Evolutionary conservation across 2,329 filamentous ascomycete genomes (phyloP), one percentile per base, ranked within the genome.

Genomic region (Trichoderma sp.): DNA sequence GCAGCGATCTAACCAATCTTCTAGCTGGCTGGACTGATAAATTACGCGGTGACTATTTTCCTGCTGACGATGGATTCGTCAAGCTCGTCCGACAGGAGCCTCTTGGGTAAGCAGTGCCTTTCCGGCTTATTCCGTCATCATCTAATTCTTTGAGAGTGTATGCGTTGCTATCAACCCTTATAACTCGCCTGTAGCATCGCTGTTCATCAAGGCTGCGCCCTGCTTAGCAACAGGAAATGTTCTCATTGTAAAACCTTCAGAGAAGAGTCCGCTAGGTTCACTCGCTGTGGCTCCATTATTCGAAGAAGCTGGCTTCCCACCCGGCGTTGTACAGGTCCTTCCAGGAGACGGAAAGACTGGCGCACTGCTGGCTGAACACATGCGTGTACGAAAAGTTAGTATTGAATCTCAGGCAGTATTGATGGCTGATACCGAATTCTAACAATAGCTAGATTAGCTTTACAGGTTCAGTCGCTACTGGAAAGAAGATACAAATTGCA

Each of bases 401-500:
- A 0, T n/a, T 39, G n/a, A 8, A 58, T 53, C 48, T 0, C 10
- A 17, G n/a, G 7, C 2, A 8, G 22, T 39, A 1, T 25, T 27
- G 19, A 39, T n/a, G 19, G 10, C n/a, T 27, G 3, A 12, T 7
- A 39, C 12, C 5, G 22, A 12, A 5, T 35, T 8, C 22, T 60
- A 19, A 60, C 12, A 34, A 5, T 6, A 15, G 1, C 1, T 10
- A 60, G 57, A 60, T 60, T 5, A 60, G 57, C 1, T 94, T 94
- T 72, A 94, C 92, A 0, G 92, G 92, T 29, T 91, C 87, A 8
- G 90, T 89, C 2, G 82, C 82, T 2, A 92, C 91, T 0, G 92
- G 90, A 1, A 86, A 87, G 65, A 82, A 88, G 67, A 92, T 94
- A 66, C 91, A 92, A 86, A 90, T 90, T 74, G 84, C 87, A 74